phyloP scores from a whole-genome alignment of 2,329 filamentous ascomycete genomes.

The Colletotrichum brevisporum region DNA sequence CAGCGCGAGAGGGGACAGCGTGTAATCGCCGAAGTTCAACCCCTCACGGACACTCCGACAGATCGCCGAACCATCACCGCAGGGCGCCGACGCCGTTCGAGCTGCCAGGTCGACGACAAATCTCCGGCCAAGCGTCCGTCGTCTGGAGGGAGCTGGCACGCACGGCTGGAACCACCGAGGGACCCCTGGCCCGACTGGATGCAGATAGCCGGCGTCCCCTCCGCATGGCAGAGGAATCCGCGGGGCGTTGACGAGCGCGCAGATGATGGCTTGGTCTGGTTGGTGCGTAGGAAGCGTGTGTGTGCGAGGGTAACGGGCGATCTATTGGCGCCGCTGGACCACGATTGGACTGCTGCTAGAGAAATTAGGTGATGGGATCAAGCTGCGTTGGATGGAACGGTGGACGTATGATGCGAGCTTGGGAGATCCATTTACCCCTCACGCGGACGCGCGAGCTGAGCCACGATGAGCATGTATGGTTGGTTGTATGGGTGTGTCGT shows the following conservation, averaged over 20 bases:
- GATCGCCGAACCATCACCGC: slow-evolving; percentile 38
- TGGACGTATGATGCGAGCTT: slow-evolving; percentile 32
- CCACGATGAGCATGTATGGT: slow-evolving; percentile 23
- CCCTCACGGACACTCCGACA: slow-evolving; percentile 35
- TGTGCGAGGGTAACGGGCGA: slow-evolving; percentile 18
- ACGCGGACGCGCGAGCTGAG: slow-evolving; percentile 12
- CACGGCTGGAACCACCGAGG: slow-evolving; percentile 3
- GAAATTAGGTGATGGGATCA: slow-evolving; percentile 27
- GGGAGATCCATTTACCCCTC: slow-evolving; percentile 38
- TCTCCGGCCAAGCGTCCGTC: slow-evolving; percentile 29
- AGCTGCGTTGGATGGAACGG: slow-evolving; percentile 31
- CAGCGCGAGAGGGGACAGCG: not conserved
- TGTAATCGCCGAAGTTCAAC: slow-evolving; percentile 17
- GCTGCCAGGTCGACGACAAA: slow-evolving; percentile 39
- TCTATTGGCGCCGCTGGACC: not conserved
- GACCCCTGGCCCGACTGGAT: not conserved
- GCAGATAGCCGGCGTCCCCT: slow-evolving; percentile 12
- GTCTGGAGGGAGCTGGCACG: slow-evolving; percentile 10
- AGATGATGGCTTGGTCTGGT: not conserved
- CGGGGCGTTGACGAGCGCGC: not conserved
- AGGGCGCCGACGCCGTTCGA: slow-evolving; percentile 6
- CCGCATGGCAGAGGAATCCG: slow-evolving; percentile 10
- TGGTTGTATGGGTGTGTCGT: not conserved
- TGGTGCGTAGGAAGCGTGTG: slow-evolving; percentile 6
- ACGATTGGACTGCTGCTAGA: slow-evolving; percentile 17